Conservation (phyloP, 441 rosid species). For the Biscutella laevigata region DNA sequence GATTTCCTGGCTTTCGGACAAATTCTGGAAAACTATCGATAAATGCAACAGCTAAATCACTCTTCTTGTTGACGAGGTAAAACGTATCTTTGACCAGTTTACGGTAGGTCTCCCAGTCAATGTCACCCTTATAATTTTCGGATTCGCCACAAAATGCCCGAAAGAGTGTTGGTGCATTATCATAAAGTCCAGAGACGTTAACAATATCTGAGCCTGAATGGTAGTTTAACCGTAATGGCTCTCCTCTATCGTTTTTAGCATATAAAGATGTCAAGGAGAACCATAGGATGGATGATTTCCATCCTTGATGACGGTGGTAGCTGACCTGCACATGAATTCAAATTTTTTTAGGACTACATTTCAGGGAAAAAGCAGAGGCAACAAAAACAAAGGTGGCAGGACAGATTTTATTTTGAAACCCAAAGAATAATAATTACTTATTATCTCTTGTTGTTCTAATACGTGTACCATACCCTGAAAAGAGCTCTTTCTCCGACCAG, state of each 20-base stretch:
- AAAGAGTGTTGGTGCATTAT: conserved; percentile 60
- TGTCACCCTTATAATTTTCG: conserved; percentile 46
- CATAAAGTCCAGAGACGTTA: conserved; percentile 53
- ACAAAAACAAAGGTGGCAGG: not conserved
- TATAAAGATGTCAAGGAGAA: conserved; percentile 78
- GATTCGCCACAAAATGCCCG: conserved; percentile 44
- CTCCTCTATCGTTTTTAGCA: conserved; percentile 62
- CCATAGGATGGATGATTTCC: conserved; percentile 74
- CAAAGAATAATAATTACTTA: not conserved
- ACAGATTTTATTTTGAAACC: conserved; percentile 1
- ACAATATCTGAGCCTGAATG: conserved; percentile 65
- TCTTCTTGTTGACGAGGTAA: conserved; percentile 82
- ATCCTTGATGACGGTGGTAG: conserved; percentile 50
- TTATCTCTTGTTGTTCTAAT: conserved; percentile 5
- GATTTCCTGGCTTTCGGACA: conserved; percentile 88
- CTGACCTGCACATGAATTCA: conserved; percentile 52
- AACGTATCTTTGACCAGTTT: conserved; percentile 51
- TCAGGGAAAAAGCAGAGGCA: not conserved
- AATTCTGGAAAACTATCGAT: conserved; percentile 72
- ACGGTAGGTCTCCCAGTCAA: conserved; percentile 59
- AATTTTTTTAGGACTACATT: not conserved
- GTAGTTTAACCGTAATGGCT: conserved; percentile 61
- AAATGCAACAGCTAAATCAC: conserved; percentile 72
- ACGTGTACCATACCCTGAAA: conserved; percentile 50
- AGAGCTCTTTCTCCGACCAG: conserved; percentile 80